Percentiles rank a stretch among this genome's conserved stretches.
phyloP scores from a whole-genome alignment of 257 asterid species.

The Solanum sejunctum region DNA sequence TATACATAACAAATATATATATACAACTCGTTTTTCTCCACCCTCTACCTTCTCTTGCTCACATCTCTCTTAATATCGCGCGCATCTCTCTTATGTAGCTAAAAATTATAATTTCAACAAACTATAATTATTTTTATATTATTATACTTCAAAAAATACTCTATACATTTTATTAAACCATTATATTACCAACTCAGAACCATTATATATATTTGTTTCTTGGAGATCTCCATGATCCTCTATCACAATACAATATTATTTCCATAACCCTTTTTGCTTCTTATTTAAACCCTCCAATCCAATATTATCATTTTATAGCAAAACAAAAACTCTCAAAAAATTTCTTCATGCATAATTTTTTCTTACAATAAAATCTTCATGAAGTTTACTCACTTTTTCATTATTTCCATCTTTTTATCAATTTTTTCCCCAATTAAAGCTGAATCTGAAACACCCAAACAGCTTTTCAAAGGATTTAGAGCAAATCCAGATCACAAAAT shows the following conservation, averaged over 20 bases:
- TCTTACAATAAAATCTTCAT: not conserved
- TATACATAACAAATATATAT: too few relatives aligned
- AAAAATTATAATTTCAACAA: too few relatives aligned
- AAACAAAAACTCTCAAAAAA: not conserved
- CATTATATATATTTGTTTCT: not conserved
- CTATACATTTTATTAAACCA: too few relatives aligned
- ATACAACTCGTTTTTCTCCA: too few relatives aligned
- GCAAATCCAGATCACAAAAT: constrained; percentile 37
- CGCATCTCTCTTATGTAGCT: too few relatives aligned
- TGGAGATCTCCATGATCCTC: not conserved
- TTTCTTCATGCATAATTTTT: not conserved
- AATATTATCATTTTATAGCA: not conserved
- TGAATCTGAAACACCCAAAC: constrained; percentile 13
- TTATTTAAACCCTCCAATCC: not conserved
- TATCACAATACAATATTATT: not conserved
- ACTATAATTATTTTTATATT: too few relatives aligned
- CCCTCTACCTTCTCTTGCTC: too few relatives aligned
- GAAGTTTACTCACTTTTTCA: not conserved
- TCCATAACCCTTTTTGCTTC: not conserved
- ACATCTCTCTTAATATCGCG: too few relatives aligned
- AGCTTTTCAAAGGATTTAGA: constrained; percentile 42
- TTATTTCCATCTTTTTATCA: not conserved
- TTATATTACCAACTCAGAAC: too few relatives aligned
- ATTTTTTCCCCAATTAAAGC: constrained; percentile 2
- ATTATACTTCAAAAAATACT: too few relatives aligned